Base-by-base conservation (phyloP, 2,329 filamentous ascomycete species). In the Neofusicoccum ribis region DNA sequence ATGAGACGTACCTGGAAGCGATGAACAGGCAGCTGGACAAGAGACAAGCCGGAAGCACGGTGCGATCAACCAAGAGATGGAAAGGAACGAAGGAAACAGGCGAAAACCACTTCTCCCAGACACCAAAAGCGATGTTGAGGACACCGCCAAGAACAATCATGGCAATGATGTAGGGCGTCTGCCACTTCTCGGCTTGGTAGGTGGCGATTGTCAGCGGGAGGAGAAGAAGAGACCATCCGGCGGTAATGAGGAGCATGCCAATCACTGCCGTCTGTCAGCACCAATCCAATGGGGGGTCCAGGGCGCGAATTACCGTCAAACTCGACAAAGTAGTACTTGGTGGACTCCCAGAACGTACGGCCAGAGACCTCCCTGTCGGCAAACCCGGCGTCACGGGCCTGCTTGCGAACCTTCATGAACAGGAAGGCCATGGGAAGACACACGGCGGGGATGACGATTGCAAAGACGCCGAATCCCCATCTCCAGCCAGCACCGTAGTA, bases 401-500 rank as follows among this genome's bases (percentile, higher is more conserved):
- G 41, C 3, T 31, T 46, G 39, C 41, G 31, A 3, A 20, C 20
- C 9, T 36, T 14, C 34, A 60, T n/a, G 15, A 49, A 44, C 4
- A 60, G 49, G 23, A 20, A 20, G 5, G 17, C 27, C 17, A 79
- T 79, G 0, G 90, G 89, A n/a, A 87, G 67, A 34, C 84, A 85
- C 52, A 89, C 81, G 49, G 83, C 74, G 1, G 88, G 88, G 5
- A 87, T 80, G 66, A 91, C 82, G 69, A 92, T 87, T 46, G 85
- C 81, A 75, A 89, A 91, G 68, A 83, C 81, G 44, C 88, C 89
- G 70, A 88, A 91, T 1, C 83, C 88, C 89, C 89, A 91, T 46
- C 87, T 83, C 85, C 86, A 91, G 52, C 83, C 86, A 1, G 82
- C 78, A 2, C 83, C 78, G 0, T 79, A 71, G 52, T 87, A 78